Conservation (phyloP, 2,329 filamentous ascomycete genomes). For the Colletotrichum orchidophilum region DNA sequence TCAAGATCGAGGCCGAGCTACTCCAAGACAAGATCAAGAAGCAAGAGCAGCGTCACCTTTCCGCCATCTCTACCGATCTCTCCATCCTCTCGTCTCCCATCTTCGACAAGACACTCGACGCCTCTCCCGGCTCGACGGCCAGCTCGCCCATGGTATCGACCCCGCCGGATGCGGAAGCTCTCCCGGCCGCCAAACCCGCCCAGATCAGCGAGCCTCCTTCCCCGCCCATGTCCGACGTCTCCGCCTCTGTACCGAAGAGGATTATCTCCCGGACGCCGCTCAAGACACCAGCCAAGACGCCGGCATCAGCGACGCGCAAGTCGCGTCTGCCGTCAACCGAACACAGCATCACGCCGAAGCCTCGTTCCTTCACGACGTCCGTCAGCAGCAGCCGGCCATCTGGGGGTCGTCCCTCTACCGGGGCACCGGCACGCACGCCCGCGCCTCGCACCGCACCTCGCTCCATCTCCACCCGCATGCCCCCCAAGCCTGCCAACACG, state of each 20-base stretch:
- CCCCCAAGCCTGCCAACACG: slow-evolving; percentile 65
- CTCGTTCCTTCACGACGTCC: slow-evolving; percentile 51
- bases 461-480: slow-evolving; percentile 58
- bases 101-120: slow-evolving; percentile 75
- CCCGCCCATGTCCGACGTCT: slow-evolving; percentile 90
- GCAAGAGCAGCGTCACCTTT: slow-evolving; percentile 66
- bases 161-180: slow-evolving; percentile 68
- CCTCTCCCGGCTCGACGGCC: slow-evolving; percentile 83
- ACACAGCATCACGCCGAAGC: slow-evolving; percentile 60
- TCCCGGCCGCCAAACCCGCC: slow-evolving; percentile 59
- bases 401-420: slow-evolving; percentile 51
- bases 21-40: slow-evolving; percentile 92
- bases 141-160: slow-evolving; percentile 92
- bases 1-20: slow-evolving; percentile 95
- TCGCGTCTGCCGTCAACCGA: slow-evolving; percentile 34
- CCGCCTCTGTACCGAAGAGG: slow-evolving; percentile 49
- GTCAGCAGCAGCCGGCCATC: slow-evolving; percentile 45
- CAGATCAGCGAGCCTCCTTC: slow-evolving; percentile 87
- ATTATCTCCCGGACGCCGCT: slow-evolving; percentile 42
- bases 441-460: slow-evolving; percentile 64
- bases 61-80: slow-evolving; percentile 69
- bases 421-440: slow-evolving; percentile 54
- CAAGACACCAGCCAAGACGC: slow-evolving; percentile 53
- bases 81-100: slow-evolving; percentile 74
- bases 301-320: slow-evolving; percentile 65